These are phyloP conservation scores for Gryganskiella cystojenkinii DNA, from an alignment of 192 early-diverging fungal species.

Conservation along the genomic window DNA sequence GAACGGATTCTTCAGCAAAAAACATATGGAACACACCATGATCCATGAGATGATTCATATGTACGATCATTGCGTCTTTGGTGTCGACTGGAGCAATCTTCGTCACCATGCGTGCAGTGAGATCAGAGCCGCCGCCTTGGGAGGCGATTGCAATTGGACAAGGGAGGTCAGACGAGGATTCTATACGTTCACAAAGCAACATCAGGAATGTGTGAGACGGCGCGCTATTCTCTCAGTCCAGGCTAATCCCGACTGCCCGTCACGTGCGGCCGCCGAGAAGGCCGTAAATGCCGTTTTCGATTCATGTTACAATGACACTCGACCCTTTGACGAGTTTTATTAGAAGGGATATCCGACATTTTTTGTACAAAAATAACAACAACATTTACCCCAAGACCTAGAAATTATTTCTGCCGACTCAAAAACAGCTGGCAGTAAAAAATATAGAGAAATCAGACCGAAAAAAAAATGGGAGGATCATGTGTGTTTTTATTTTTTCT, in stretches of 20 bases:
- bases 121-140: constrained; percentile 75
- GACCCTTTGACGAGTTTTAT: constrained; percentile 96
- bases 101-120: constrained; percentile 87
- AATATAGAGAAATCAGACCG: not conserved
- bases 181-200: constrained; percentile 79
- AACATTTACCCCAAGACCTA: not conserved
- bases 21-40: constrained; percentile 92
- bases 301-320: constrained; percentile 93
- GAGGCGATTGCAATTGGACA: constrained; percentile 81
- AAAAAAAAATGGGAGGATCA: too few relatives aligned
- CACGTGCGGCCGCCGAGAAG: constrained; percentile 81
- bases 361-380: too few relatives aligned
- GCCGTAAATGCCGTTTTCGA: constrained; percentile 90
- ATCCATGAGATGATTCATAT: constrained; percentile 94
- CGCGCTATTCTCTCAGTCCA: constrained; percentile 83
- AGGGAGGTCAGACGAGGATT: constrained; percentile 75
- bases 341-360: constrained; percentile 26
- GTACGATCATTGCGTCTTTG: constrained; percentile 80
- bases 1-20: constrained; percentile 80
- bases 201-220: constrained; percentile 89
- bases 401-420: not conserved
- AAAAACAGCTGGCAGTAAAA: too few relatives aligned
- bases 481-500: too few relatives aligned
- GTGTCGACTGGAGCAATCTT: constrained; percentile 78
- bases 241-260: constrained; percentile 81